Percentiles rank a stretch among this genome's conserved stretches.
phyloP scores from a whole-genome alignment of 169 alveolate species.

The Eimeria tenella region DNA sequence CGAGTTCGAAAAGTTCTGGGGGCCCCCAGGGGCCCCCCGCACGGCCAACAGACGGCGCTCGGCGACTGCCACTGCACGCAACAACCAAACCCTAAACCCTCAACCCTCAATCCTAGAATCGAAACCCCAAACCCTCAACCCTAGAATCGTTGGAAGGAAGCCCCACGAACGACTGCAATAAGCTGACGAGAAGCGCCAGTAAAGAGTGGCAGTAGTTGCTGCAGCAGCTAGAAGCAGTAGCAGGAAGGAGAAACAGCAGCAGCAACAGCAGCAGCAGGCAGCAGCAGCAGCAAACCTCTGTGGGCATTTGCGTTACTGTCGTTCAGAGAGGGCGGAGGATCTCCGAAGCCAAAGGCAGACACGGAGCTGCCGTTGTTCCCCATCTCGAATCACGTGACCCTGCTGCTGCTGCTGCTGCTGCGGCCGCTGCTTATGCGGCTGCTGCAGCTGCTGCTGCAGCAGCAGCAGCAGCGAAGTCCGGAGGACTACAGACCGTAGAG shows the following conservation, averaged over 20 bases:
- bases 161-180: too few relatives aligned
- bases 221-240: too few relatives aligned
- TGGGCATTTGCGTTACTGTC: too few relatives aligned
- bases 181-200: neutral
- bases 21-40: constrained; percentile 17
- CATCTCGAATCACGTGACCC: neutral
- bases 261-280: too few relatives aligned
- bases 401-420: constrained; percentile 36
- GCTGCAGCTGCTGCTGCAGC: constrained; percentile 52
- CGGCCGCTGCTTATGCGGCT: constrained; percentile 18
- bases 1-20: constrained; percentile 12
- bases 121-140: neutral
- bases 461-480: constrained; percentile 11
- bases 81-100: neutral
- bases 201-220: neutral
- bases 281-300: too few relatives aligned
- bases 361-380: constrained; percentile 63
- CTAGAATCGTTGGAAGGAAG: too few relatives aligned
- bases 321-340: too few relatives aligned
- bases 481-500: neutral
- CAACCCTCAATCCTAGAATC: neutral
- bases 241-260: too few relatives aligned
- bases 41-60: constrained; percentile 52
- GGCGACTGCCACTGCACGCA: constrained; percentile 22
- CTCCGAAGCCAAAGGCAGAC: neutral